Evolutionary conservation across 148 eudicot species (phyloP), one percentile per base, ranked within the genome.

Genomic region (Amaranthus hypochondriacus): DNA sequence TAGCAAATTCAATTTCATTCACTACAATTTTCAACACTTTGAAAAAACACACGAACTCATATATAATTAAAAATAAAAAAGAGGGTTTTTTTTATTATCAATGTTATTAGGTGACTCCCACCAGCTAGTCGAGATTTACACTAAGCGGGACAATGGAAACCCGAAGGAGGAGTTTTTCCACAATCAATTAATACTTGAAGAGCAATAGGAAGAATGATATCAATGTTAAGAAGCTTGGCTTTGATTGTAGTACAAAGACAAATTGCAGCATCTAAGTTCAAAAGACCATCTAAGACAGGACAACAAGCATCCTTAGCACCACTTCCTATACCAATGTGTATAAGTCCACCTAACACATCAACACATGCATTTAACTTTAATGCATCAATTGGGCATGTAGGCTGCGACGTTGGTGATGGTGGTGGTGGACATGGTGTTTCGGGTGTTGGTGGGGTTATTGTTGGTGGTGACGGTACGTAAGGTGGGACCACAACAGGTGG

Each of bases 241-340:
- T 75, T 90, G 8, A 89, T 83, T 28, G 91, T 87, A 10, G 92
- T 90, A 78, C 96, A 90, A 4, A 90, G 83, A 56, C 96, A 90
- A 2, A 89, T 67, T 1, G 91, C 96, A 0, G 96, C 96, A 57
- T 90, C 96, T 2, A 89, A 70, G 14, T 78, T 92, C 39, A 80
- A 71, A 2, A 90, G 81, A 11, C 92, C 96, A 42, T 76, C 79
- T 2, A 90, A 74, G 5, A 90, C 79, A 2, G 96, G 96, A 28
- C 96, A 89, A 44, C 96, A 90, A 0, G 79, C 65, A 49, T 81
- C 80, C 62, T 85, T 84, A 0, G 86, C 90, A 12, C 79, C 79
- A 70, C 81, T 42, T 1, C 96, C 92, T 13, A 90, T 63, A 4
- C 92, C 92, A 54, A 90, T 70, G 76, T 90, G 90, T 43, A 88